These are phyloP conservation scores for Coriaria nepalensis DNA, from an alignment of 306 rosid genomes.

Conservation along the genomic window DNA sequence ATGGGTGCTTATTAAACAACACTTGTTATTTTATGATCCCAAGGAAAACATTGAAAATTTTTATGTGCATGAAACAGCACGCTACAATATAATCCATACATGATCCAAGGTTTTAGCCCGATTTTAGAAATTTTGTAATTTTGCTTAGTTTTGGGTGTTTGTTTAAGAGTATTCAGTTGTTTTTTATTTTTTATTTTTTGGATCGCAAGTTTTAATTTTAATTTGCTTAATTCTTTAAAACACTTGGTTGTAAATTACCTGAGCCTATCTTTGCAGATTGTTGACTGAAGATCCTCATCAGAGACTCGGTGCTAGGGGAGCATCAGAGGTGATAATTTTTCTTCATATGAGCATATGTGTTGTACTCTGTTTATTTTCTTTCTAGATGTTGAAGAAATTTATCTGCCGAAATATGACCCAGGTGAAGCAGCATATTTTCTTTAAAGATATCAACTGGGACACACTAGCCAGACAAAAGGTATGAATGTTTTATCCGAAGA, in stretches of 20 bases:
- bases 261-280: slow-evolving; percentile 35
- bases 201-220: neutral
- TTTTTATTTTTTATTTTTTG: neutral
- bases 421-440: slow-evolving; percentile 92
- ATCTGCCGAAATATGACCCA: slow-evolving; percentile 22
- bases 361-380: slow-evolving; percentile 2
- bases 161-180: neutral
- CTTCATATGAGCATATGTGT: neutral
- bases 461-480: slow-evolving; percentile 99
- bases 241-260: no score
- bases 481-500: slow-evolving; percentile 9
- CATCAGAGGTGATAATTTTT: slow-evolving; percentile 55
- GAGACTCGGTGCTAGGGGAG: slow-evolving; percentile 95
- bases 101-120: no score
- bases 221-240: no score
- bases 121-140: no score
- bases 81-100: no score
- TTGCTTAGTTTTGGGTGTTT: no score
- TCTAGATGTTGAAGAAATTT: slow-evolving; percentile 13
- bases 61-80: no score
- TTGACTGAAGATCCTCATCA: slow-evolving; percentile 91
- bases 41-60: no score
- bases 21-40: no score
- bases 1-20: no score
- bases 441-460: slow-evolving; percentile 96